Evolutionary conservation across 108 stramenopile genomes (phyloP).

Genomic region (Fistulifera pelliculosa): DNA sequence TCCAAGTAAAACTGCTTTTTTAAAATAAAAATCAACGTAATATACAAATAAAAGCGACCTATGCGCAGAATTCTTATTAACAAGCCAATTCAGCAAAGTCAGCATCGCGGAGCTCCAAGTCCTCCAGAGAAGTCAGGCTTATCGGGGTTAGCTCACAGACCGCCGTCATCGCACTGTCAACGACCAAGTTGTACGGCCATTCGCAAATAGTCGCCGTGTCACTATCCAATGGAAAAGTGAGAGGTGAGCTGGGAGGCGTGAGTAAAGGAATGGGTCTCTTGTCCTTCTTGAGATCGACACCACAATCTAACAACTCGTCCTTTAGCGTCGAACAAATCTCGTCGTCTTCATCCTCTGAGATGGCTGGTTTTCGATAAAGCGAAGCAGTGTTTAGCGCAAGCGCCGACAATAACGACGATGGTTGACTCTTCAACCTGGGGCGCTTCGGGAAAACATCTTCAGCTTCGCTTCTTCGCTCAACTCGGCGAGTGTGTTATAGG

Average conservation of each 20-base stretch:
- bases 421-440: background rate
- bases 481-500: conserved; percentile 22
- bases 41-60: too few species aligned
- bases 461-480: conserved; percentile 19
- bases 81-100: too few species aligned
- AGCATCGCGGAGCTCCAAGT: too few species aligned
- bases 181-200: conserved; percentile 63
- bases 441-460: conserved; percentile 13
- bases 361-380: background rate
- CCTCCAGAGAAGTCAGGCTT: too few species aligned
- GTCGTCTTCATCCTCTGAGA: conserved; percentile 20
- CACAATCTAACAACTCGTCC: conserved; percentile 6
- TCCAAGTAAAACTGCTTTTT: too few species aligned
- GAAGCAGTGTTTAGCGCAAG: background rate
- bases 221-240: conserved; percentile 53
- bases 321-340: too few species aligned
- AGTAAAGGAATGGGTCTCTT: conserved; percentile 29
- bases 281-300: conserved; percentile 15
- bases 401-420: background rate
- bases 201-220: conserved; percentile 35
- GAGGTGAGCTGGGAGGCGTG: conserved; percentile 31
- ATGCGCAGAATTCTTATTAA: too few species aligned
- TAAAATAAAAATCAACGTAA: too few species aligned
- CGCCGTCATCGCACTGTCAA: conserved; percentile 47
- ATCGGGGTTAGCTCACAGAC: too few species aligned